phyloP scores from a whole-genome alignment of 257 asterid species.

The Capsicum baccatum region DNA sequence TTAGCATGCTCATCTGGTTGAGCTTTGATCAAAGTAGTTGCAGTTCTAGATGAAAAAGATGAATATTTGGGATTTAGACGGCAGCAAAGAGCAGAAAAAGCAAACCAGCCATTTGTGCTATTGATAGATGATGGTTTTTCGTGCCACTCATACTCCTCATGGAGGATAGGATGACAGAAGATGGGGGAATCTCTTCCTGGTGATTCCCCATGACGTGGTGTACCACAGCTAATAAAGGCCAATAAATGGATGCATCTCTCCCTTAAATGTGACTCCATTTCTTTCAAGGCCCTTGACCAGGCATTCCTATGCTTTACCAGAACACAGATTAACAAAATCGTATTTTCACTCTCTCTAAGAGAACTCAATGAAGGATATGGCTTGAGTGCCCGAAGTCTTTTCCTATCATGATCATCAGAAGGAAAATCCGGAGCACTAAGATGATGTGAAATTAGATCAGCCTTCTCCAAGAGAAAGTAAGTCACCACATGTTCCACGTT shows the following conservation, averaged over 20 bases:
- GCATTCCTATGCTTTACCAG: constrained; percentile 70
- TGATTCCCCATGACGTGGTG: constrained; percentile 74
- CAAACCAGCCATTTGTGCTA: constrained; percentile 92
- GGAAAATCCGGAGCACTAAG: constrained; percentile 88
- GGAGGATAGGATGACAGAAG: constrained; percentile 62
- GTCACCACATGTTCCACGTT: constrained; percentile 78
- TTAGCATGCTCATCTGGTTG: constrained; percentile 46
- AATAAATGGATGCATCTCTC: constrained; percentile 84
- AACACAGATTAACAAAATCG: constrained; percentile 71
- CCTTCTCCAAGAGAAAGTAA: constrained; percentile 76
- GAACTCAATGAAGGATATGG: constrained; percentile 63
- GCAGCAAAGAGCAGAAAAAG: constrained; percentile 80
- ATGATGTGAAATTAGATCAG: constrained; percentile 63
- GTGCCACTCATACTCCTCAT: constrained; percentile 84
- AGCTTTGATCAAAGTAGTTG: constrained; percentile 58
- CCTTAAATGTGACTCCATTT: constrained; percentile 75
- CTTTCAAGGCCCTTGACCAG: constrained; percentile 77
- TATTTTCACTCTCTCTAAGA: constrained; percentile 79
- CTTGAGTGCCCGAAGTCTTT: constrained; percentile 76
- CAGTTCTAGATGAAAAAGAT: constrained; percentile 49
- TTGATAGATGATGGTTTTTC: constrained; percentile 69
- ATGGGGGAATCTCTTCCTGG: constrained; percentile 58
- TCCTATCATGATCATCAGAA: constrained; percentile 66
- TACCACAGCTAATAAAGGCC: constrained; percentile 85
- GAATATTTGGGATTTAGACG: constrained; percentile 54